Conservation (phyloP, 306 rosid species). For the Cyclanthera cordifolia region DNA sequence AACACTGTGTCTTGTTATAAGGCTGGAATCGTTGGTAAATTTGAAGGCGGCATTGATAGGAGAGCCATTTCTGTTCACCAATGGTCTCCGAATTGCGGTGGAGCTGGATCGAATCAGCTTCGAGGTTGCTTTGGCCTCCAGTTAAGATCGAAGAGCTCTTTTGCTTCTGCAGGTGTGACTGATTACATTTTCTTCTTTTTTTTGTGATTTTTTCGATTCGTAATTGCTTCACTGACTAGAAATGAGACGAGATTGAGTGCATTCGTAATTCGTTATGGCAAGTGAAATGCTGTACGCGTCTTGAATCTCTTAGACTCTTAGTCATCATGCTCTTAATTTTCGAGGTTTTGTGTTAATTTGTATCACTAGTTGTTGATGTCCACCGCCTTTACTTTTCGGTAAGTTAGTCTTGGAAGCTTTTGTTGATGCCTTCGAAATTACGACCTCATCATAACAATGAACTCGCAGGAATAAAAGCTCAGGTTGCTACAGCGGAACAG, state of each 20-base stretch:
- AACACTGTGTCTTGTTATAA: slow-evolving; percentile 37
- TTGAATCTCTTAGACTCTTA: too few species aligned
- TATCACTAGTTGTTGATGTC: background rate
- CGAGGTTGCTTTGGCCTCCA: slow-evolving; percentile 24
- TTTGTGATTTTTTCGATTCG: background rate
- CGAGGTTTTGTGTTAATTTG: background rate
- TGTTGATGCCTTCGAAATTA: background rate
- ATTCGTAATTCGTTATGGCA: background rate
- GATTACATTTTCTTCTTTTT: background rate
- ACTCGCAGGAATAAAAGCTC: slow-evolving; percentile 55
- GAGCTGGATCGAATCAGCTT: slow-evolving; percentile 18
- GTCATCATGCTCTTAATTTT: background rate
- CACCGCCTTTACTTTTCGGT: too few species aligned
- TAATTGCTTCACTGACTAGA: background rate
- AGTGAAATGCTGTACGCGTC: background rate
- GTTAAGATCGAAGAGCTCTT: slow-evolving; percentile 34
- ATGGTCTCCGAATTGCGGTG: slow-evolving; percentile 30
- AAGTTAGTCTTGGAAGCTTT: background rate
- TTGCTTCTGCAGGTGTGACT: slow-evolving; percentile 34
- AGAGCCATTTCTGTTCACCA: slow-evolving; percentile 29
- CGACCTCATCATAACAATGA: background rate
- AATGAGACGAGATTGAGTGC: background rate
- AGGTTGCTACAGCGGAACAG: slow-evolving; percentile 57
- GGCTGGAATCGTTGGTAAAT: slow-evolving; percentile 18
- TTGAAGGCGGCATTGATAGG: slow-evolving; percentile 18